A percentile compares a stretch with the other conserved stretches of the same genome.
Conservation (phyloP, 2,329 filamentous ascomycete species). For the Knufia fluminis region DNA sequence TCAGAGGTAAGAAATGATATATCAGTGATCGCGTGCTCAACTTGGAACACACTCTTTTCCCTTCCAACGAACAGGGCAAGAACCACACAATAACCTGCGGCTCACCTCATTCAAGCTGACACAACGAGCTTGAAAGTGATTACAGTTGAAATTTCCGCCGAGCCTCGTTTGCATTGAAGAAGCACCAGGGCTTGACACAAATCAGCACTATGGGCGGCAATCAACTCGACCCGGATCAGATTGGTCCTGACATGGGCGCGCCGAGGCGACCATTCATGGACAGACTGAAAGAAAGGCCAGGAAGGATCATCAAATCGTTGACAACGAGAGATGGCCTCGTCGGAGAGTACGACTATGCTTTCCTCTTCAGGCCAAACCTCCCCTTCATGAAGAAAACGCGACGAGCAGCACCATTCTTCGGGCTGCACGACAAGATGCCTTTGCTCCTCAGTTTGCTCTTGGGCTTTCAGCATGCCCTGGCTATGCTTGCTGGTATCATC, state of each 20-base stretch:
- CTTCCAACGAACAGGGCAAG: background rate
- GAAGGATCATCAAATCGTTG: conserved; percentile 30
- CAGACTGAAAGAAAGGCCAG: conserved; percentile 21
- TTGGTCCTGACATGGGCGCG: conserved; percentile 31
- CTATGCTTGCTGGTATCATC: conserved; percentile 56
- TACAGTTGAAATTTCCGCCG: background rate
- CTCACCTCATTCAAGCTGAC: background rate
- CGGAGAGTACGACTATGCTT: conserved; percentile 81
- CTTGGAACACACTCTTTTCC: background rate
- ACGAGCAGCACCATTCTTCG: conserved; percentile 58
- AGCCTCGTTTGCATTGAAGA: background rate
- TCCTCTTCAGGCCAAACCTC: conserved; percentile 71
- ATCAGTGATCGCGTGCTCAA: background rate
- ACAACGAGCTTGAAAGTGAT: background rate
- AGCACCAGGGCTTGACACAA: too few relatives aligned
- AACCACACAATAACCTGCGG: background rate
- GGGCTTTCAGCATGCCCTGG: conserved; percentile 60
- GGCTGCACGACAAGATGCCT: conserved; percentile 59
- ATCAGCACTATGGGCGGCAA: background rate
- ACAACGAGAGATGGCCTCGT: conserved; percentile 58
- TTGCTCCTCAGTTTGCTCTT: conserved; percentile 56
- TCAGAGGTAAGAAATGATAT: background rate
- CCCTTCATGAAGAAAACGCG: conserved; percentile 65
- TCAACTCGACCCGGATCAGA: conserved; percentile 30
- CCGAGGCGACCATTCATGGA: conserved; percentile 31